Evolutionary conservation across 495 filamentous ascomycete genomes (phyloP).

Genomic region (Podospora conica): DNA sequence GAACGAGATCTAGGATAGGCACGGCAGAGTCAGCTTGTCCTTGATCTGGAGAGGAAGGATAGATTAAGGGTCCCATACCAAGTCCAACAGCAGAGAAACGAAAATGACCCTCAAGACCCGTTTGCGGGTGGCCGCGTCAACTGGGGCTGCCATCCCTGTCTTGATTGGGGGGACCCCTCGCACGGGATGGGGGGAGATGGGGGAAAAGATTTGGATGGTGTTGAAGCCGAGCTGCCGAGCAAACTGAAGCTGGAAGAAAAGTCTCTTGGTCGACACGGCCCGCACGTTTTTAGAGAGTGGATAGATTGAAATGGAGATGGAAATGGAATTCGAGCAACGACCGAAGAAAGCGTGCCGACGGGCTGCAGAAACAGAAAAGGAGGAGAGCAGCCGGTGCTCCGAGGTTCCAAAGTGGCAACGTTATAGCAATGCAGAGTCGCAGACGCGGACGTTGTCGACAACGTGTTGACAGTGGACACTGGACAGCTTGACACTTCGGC

Average conservation of each 20-base stretch:
- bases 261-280: neutral
- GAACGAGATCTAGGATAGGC: conserved; percentile 39
- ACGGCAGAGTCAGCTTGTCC: conserved; percentile 11
- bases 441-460: neutral
- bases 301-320: neutral
- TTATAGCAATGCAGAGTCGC: no score
- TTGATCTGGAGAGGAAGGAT: neutral
- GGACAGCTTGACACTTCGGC: neutral
- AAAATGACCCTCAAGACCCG: conserved; percentile 73
- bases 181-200: neutral
- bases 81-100: conserved; percentile 47
- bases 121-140: conserved; percentile 56
- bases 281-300: conserved; percentile 1
- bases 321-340: neutral
- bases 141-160: conserved; percentile 34
- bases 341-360: neutral
- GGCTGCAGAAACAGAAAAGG: neutral
- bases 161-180: neutral
- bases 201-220: neutral
- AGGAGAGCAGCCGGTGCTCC: neutral
- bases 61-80: conserved; percentile 33
- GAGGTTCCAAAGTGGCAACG: neutral
- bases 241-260: neutral
- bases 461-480: conserved; percentile 1
- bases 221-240: neutral